These are phyloP conservation scores for Verticillium alfalfae DNA, from an alignment of 2,329 filamentous ascomycete species.

Conservation along the genomic window DNA sequence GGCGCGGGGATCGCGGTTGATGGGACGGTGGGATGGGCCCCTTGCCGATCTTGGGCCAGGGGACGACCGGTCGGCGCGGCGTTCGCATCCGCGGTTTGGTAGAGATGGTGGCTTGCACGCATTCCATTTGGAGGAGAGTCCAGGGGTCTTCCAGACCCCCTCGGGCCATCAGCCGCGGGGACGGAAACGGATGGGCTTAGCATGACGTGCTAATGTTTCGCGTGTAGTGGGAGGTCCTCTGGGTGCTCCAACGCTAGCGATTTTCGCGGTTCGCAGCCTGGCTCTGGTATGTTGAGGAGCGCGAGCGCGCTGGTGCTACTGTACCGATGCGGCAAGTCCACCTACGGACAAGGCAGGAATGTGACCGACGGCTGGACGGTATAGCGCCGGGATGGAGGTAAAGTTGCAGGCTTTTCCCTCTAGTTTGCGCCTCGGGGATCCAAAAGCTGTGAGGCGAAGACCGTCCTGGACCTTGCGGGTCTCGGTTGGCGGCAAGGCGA, in stretches of 20 bases:
- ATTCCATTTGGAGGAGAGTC: conserved; percentile 5
- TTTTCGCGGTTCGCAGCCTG: neutral
- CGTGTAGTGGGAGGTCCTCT: conserved; percentile 5
- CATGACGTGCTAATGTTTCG: conserved; percentile 32
- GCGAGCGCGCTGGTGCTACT: neutral
- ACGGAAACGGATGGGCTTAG: conserved; percentile 22
- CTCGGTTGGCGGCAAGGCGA: neutral
- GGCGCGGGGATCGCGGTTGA: neutral
- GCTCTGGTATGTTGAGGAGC: neutral
- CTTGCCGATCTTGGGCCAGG: neutral
- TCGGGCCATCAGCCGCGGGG: conserved; percentile 10
- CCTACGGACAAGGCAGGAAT: neutral
- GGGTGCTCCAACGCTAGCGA: neutral
- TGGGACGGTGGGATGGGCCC: neutral
- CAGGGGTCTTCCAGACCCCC: conserved; percentile 5
- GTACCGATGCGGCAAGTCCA: neutral
- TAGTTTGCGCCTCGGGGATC: neutral
- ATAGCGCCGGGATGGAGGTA: neutral
- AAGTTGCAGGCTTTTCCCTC: neutral
- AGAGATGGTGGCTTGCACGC: conserved; percentile 5
- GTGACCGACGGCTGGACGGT: neutral
- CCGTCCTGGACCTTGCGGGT: neutral
- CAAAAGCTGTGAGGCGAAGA: neutral
- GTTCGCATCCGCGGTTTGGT: conserved; percentile 7
- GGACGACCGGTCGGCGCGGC: neutral